Conservation (phyloP, 352 stramenopile species). For the Globisporangium recalcitrans region DNA sequence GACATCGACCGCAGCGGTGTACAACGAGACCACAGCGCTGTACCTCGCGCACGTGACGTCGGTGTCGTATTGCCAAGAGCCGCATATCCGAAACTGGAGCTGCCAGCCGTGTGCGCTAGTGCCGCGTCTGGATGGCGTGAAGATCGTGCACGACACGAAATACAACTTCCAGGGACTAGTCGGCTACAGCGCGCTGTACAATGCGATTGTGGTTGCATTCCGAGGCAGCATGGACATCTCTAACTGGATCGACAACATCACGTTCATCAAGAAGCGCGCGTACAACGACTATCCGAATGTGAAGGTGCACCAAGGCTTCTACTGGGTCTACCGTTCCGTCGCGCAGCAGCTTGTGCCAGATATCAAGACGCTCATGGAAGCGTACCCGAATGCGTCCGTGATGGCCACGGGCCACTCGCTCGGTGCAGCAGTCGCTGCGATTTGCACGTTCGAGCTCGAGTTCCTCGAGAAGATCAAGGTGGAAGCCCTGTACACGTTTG, state of each 20-base stretch:
- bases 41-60: slow-evolving; percentile 77
- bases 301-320: slow-evolving; percentile 73
- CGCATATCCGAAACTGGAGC: slow-evolving; percentile 68
- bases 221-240: slow-evolving; percentile 76
- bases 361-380: slow-evolving; percentile 26
- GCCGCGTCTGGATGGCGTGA: slow-evolving; percentile 35
- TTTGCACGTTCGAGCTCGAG: slow-evolving; percentile 73
- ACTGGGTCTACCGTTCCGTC: slow-evolving; percentile 73
- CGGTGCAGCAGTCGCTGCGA: slow-evolving; percentile 58
- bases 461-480: slow-evolving; percentile 57
- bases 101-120: slow-evolving; percentile 69
- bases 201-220: slow-evolving; percentile 67
- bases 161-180: slow-evolving; percentile 79
- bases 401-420: slow-evolving; percentile 75
- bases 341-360: slow-evolving; percentile 37
- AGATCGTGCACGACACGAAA: slow-evolving; percentile 60
- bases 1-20: slow-evolving; percentile 5
- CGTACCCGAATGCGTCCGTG: slow-evolving; percentile 40
- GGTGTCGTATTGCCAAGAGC: slow-evolving; percentile 64
- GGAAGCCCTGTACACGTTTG: slow-evolving; percentile 62
- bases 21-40: slow-evolving; percentile 64
- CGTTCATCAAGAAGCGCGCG: slow-evolving; percentile 66
- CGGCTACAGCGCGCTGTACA: slow-evolving; percentile 50
- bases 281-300: slow-evolving; percentile 60
- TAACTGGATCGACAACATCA: slow-evolving; percentile 86